A percentile compares a stretch with the other conserved stretches of the same genome.
These are phyloP conservation scores for Trichoderma asperellum DNA, from an alignment of 2,329 filamentous ascomycete genomes.

Conservation along the genomic window DNA sequence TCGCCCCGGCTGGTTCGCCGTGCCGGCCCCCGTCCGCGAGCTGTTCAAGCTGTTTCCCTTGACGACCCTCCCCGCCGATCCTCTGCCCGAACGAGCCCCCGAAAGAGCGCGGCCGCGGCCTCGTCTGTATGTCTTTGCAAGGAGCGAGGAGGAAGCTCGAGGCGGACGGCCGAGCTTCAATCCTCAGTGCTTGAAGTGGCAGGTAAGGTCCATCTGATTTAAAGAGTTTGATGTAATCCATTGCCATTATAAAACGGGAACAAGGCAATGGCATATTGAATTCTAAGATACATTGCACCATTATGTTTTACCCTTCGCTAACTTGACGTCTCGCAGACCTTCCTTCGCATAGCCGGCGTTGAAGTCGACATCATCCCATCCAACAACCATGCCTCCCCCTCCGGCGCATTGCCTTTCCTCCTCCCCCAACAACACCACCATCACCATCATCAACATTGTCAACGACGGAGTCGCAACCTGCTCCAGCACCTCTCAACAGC, in stretches of 20 bases:
- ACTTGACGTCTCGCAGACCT: constrained; percentile 60
- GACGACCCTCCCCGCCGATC: constrained; percentile 72
- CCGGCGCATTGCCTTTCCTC: constrained; percentile 86
- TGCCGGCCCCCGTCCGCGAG: constrained; percentile 76
- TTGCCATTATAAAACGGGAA: not conserved
- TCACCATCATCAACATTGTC: not conserved
- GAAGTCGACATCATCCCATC: constrained; percentile 70
- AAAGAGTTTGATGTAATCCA: not conserved
- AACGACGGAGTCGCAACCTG: constrained; percentile 19
- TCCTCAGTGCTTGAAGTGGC: constrained; percentile 93
- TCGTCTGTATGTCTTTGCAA: constrained; percentile 77
- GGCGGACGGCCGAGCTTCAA: constrained; percentile 75
- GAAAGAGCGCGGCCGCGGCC: constrained; percentile 49
- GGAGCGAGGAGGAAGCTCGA: constrained; percentile 56
- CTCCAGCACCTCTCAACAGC: not conserved
- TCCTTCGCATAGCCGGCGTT: constrained; percentile 76
- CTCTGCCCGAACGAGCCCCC: constrained; percentile 66
- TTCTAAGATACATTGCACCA: not conserved
- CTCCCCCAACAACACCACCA: constrained; percentile 52
- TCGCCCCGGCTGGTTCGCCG: constrained; percentile 51
- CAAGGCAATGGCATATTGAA: not conserved
- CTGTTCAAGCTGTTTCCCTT: constrained; percentile 88
- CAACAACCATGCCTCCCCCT: constrained; percentile 91
- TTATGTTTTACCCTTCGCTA: not conserved
- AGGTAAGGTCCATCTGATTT: constrained; percentile 58